Conservation (phyloP, 257 asterid genomes). For the Marsdenia floribunda region DNA sequence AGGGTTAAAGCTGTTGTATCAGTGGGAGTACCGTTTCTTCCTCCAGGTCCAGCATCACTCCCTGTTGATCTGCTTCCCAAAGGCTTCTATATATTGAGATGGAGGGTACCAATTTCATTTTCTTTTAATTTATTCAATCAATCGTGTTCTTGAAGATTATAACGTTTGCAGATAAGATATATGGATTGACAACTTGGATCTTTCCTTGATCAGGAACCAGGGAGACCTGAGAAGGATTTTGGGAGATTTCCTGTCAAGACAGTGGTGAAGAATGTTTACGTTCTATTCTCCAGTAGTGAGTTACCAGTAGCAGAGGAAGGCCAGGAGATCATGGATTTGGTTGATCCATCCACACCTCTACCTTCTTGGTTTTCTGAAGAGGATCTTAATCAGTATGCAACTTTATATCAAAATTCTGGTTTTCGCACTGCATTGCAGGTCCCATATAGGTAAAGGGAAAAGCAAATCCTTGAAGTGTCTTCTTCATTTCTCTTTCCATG, state of each 20-base stretch:
- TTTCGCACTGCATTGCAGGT: conserved; percentile 37
- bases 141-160: background rate
- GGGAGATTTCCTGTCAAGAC: conserved; percentile 44
- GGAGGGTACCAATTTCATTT: conserved; percentile 12
- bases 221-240: conserved; percentile 52
- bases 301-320: conserved; percentile 46
- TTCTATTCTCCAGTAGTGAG: conserved; percentile 46
- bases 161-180: background rate
- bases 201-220: conserved; percentile 13
- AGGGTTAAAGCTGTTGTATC: conserved; percentile 36
- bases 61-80: conserved; percentile 3
- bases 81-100: conserved; percentile 23
- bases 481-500: too few relatives aligned
- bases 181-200: background rate
- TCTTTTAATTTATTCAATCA: background rate
- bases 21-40: conserved; percentile 51
- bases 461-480: too few relatives aligned
- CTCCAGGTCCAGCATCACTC: background rate
- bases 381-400: conserved; percentile 28
- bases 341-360: conserved; percentile 29
- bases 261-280: conserved; percentile 50
- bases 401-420: conserved; percentile 30
- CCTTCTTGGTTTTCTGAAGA: conserved; percentile 35
- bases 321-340: conserved; percentile 58
- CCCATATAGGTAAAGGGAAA: conserved; percentile 28